Conservation (phyloP, 2,329 filamentous ascomycete genomes). For the Trichophaea hybrida region DNA sequence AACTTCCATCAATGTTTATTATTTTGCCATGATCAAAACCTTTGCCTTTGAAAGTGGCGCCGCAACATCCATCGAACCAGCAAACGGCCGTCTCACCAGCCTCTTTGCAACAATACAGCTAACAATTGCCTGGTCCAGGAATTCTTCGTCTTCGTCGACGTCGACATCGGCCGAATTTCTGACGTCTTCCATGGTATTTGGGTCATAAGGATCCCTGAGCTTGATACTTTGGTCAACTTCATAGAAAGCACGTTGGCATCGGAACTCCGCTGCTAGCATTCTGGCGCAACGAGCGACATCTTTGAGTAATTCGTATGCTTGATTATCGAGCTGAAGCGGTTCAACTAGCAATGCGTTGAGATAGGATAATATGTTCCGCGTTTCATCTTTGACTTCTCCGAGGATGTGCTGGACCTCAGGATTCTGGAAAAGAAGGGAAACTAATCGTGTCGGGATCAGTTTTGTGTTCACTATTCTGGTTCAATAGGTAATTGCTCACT, state of each 20-base stretch:
- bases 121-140: not conserved
- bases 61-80: not conserved
- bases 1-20: no score
- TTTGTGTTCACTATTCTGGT: no score
- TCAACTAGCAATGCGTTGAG: no score
- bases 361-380: no score
- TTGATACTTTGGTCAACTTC: not conserved
- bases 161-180: not conserved
- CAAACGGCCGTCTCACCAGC: not conserved
- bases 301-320: no score
- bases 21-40: not conserved
- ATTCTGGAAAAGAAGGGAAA: no score
- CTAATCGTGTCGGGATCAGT: no score
- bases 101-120: not conserved
- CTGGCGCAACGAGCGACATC: not conserved
- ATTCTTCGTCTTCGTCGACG: not conserved
- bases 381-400: no score
- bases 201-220: not conserved
- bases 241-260: not conserved
- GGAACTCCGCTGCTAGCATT: not conserved
- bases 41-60: not conserved
- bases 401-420: no score
- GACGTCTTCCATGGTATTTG: not conserved
- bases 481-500: no score
- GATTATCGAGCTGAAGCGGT: no score